Conservation (phyloP, 345 rosid genomes). For the Stellera chamaejasme region DNA sequence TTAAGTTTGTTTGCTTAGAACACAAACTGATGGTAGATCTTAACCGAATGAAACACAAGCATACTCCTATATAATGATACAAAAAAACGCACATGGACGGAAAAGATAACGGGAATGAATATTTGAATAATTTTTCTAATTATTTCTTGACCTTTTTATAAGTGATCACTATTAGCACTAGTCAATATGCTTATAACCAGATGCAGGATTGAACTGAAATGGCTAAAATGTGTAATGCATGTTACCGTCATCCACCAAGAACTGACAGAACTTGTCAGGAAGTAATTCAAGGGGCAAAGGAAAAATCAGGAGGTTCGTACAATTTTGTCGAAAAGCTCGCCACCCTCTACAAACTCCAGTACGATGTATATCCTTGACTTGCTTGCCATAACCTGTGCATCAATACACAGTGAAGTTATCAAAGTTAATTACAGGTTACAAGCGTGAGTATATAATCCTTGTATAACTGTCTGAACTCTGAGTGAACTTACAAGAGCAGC, state of each 20-base stretch:
- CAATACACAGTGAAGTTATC: not conserved
- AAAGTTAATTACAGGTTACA: not conserved
- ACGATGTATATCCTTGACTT: constrained; percentile 73
- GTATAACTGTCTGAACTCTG: too few relatives aligned
- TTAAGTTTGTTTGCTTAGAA: too few relatives aligned
- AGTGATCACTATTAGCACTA: too few relatives aligned
- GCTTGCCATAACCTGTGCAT: constrained; percentile 68
- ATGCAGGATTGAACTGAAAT: not conserved
- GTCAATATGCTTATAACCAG: too few relatives aligned
- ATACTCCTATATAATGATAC: constrained; percentile 1
- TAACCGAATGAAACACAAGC: not conserved
- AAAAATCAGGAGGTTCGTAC: constrained; percentile 26
- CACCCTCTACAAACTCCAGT: constrained; percentile 73
- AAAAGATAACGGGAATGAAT: too few relatives aligned
- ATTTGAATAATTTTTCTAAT: too few relatives aligned
- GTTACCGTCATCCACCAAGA: not conserved
- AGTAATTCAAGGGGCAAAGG: not conserved
- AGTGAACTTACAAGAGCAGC: not conserved
- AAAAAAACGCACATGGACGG: constrained; percentile 3
- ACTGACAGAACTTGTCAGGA: too few relatives aligned
- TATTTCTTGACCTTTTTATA: too few relatives aligned
- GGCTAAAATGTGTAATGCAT: not conserved
- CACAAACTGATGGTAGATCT: too few relatives aligned
- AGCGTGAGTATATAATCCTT: too few relatives aligned
- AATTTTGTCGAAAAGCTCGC: constrained; percentile 81